Base-by-base conservation (phyloP, 2,329 filamentous ascomycete species). In the Ambrosiella cleistominuta region DNA sequence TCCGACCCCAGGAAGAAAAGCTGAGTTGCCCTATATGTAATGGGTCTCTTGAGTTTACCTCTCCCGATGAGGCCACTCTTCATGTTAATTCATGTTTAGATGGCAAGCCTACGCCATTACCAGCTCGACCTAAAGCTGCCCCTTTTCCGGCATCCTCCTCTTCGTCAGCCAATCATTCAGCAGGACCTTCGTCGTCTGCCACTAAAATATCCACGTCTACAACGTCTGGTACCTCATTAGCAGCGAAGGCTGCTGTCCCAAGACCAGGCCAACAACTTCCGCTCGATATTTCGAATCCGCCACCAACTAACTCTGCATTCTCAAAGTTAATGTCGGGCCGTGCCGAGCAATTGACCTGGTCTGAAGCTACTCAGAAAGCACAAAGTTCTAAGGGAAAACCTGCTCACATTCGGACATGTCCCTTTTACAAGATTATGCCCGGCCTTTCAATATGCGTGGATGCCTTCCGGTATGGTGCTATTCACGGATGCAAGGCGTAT, bases 401-500 rank as follows among this genome's bases (percentile, higher is more conserved):
- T 15, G 85, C 90, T 0, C 93, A 91, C 65, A 80, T 91, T 66
- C 81, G 93, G 54, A 96, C 88, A 0, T 98, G 93, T 66, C 93
- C 93, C 0, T 98, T 98, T 66, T 98, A 98, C 74, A 98, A 98
- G 70, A 96, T 97, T 62, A 83, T 98, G 71, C 90, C 91, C 0
- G 89, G 88, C 0, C 85, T 96, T 65, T 88, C 79, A 62, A 94
- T 97, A 57, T 94, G 88, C 60, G 93, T 98, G 0, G 93, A 98
- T 69, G 93, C 93, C 0, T 95, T 98, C 66, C 82, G 91, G 17
- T 98, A 97, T 66, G 93, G 93, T 1, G 88, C 90, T 3, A 88
- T 98, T 0, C 79, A 94, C 66, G 90, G 88, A 0, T 95, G 90
- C 68, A 85, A 86, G 57, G 93, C 91, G 1, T 98, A 98, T 67